Base-by-base conservation (phyloP, 1,139 yeast genomes). In the Lodderomyces metapsilosis region DNA sequence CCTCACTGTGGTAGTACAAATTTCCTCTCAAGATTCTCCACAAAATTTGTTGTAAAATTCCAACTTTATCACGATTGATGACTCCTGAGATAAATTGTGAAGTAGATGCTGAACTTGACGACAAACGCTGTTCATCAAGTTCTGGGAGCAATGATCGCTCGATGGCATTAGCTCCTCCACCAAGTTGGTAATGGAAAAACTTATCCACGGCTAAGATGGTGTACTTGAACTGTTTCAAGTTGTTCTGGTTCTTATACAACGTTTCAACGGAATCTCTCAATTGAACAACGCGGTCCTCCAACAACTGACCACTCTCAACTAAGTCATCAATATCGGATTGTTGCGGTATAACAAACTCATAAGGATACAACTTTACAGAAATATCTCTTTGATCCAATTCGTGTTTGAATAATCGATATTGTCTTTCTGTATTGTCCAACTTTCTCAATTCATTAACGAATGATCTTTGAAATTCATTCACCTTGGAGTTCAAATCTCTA, bases 21-120 rank as follows among this genome's bases (percentile, higher is more conserved):
- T 91, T 91, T 59, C 98, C 97, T 62, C 97, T 82, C 52, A 92
- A 74, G 2, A 83, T 82, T 65, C 98, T 79, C 98, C 98, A 92
- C 50, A 94, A 72, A 42, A 94, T 88, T 53, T 88, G 87, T 59
- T 89, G 95, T 52, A 92, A 69, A 3, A 86, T 74, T 37, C 73
- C 70, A 40, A 84, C 80, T 57, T 86, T 86, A 20, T 76, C 78
- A 45, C 94, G 78, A 47, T 81, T 78, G 39, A 94, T 84, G 8
- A 88, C 88, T 52, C 98, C 98, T 20, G 94, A 74, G 33, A 91
- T 82, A 52, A 86, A 88, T 23, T 65, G 63, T 51, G 65, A 53
- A 11, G 54, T 43, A 7, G 56, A 55, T n/a, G 35, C 23, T 12
- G 35, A 10, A 32, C 24, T 12, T n/a, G 35, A 32, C 13, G 35